A percentile compares a stretch with the other conserved stretches of the same genome.
These are phyloP conservation scores for Selaginella tamariscina DNA, from an alignment of 75 land plant species.

Conservation along the genomic window DNA sequence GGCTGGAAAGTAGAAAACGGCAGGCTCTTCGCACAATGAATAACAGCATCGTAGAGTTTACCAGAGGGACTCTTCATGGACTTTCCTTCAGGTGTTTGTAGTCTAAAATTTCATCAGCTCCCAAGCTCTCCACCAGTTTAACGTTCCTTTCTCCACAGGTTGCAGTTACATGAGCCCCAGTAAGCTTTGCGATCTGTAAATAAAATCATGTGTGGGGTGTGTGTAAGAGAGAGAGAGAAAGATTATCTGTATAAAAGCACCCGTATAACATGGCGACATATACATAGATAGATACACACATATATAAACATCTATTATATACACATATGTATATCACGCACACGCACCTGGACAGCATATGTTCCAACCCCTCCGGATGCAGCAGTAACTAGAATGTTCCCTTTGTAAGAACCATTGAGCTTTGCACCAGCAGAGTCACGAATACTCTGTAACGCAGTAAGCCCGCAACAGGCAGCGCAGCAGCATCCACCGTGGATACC, in stretches of 20 bases:
- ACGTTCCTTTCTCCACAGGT: constrained; percentile 27
- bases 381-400: constrained; percentile 55
- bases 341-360: constrained; percentile 42
- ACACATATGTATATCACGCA: no score
- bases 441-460: constrained; percentile 1
- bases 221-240: background rate
- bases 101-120: constrained; percentile 28
- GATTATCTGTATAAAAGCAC: no score
- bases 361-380: constrained; percentile 77
- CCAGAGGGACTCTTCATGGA: constrained; percentile 27
- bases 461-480: background rate
- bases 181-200: constrained; percentile 5
- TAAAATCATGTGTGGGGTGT: background rate
- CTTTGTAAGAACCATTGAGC: background rate
- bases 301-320: no score
- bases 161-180: constrained; percentile 19
- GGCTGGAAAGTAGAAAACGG: constrained; percentile 18
- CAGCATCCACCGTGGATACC: constrained; percentile 1
- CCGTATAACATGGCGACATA: no score
- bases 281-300: no score
- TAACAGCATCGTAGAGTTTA: constrained; percentile 20
- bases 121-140: constrained; percentile 18
- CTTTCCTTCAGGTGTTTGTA: constrained; percentile 26
- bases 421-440: background rate
- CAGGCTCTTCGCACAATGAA: constrained; percentile 17